phyloP scores from a whole-genome alignment of 2,329 filamentous ascomycete genomes.

The Fusarium denticulatum region DNA sequence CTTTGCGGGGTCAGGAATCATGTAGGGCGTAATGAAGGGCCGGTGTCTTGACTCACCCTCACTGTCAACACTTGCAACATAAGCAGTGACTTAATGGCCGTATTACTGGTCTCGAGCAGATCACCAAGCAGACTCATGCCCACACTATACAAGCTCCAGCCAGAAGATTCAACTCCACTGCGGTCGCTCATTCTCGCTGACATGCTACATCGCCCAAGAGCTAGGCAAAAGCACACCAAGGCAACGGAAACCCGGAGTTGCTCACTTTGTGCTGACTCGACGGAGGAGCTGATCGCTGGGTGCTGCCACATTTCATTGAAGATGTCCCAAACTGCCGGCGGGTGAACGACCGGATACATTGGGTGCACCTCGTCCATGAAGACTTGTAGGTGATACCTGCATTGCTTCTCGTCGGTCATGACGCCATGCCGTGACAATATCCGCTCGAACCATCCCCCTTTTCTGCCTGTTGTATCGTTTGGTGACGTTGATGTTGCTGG shows the following conservation, averaged over 20 bases:
- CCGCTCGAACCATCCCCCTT: constrained; percentile 18
- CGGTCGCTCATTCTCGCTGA: constrained; percentile 26
- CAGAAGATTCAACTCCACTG: constrained; percentile 25
- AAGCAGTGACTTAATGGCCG: constrained; percentile 22
- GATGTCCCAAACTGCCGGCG: constrained; percentile 21
- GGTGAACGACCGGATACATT: constrained; percentile 24
- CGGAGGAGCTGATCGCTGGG: constrained; percentile 5
- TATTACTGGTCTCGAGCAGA: constrained; percentile 25
- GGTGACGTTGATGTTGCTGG: background rate
- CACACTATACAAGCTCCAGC: constrained; percentile 28
- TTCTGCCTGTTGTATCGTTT: background rate
- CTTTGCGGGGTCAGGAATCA: background rate
- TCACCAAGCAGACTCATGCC: constrained; percentile 22
- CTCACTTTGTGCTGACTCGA: constrained; percentile 7
- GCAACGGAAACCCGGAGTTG: constrained; percentile 23
- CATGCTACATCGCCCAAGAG: constrained; percentile 27
- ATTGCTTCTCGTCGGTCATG: constrained; percentile 18
- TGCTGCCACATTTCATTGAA: constrained; percentile 33
- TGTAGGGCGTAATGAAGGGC: fast-evolving
- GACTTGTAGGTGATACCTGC: constrained; percentile 16
- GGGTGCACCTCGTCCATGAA: constrained; percentile 29
- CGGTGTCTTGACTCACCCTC: background rate
- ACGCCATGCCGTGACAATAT: constrained; percentile 18
- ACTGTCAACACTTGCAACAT: constrained; percentile 27
- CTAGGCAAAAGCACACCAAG: constrained; percentile 30